A percentile compares a stretch with the other conserved stretches of the same genome.
phyloP scores from a whole-genome alignment of 805 yeast species.

The Suhomyces vadensis region DNA sequence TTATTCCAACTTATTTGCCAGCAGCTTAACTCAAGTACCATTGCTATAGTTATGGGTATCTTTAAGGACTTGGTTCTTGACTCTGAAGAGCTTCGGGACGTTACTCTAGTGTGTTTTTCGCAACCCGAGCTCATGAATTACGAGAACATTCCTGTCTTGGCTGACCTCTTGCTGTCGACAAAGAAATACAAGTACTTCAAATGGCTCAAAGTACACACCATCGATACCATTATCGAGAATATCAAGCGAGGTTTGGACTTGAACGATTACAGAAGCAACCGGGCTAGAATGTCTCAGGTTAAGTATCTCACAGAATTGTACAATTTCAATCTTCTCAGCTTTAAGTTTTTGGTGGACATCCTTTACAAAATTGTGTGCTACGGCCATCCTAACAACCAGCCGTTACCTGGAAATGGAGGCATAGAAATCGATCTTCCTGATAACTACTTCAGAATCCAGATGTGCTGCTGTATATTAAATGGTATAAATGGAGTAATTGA shows the following conservation, averaged over 20 bases:
- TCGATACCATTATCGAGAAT: conserved; percentile 68
- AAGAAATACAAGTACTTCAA: conserved; percentile 31
- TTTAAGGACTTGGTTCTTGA: conserved; percentile 50
- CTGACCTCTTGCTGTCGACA: conserved; percentile 40
- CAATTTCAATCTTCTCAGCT: conserved; percentile 48
- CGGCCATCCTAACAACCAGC: conserved; percentile 63
- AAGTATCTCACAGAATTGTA: conserved; percentile 60
- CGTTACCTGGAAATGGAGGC: conserved; percentile 50
- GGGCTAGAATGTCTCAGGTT: conserved; percentile 61
- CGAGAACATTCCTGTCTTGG: conserved; percentile 53
- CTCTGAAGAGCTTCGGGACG: conserved; percentile 33
- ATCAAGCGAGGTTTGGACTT: conserved; percentile 65
- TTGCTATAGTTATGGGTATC: conserved; percentile 19
- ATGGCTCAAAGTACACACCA: conserved; percentile 43
- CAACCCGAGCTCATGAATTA: conserved; percentile 63
- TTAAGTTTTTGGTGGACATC: conserved; percentile 49
- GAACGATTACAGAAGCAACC: conserved; percentile 57
- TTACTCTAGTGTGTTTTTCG: conserved; percentile 45
- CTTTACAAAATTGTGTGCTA: conserved; percentile 57
- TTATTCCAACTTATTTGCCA: conserved; percentile 47
- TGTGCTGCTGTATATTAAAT: conserved; percentile 38
- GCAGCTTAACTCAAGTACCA: conserved; percentile 45
- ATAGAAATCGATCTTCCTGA: conserved; percentile 60
- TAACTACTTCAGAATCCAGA: conserved; percentile 69
- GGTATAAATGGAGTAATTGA: conserved; percentile 14